Evolutionary conservation across 768 basidiomycete genomes (phyloP).

Genomic region (Trametes punicea): DNA sequence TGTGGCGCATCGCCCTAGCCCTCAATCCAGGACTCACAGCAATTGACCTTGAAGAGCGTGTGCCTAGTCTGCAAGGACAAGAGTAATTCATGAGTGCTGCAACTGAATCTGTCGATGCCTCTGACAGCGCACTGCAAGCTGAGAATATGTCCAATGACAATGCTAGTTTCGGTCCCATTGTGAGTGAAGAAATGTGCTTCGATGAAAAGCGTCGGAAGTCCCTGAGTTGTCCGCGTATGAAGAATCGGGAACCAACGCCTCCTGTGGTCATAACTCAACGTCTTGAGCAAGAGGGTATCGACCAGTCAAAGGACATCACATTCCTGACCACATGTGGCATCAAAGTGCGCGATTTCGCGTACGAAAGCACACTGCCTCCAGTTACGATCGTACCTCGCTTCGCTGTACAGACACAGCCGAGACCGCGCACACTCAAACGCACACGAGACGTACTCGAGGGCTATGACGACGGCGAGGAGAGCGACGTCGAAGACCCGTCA

Average conservation of each 20-base stretch:
- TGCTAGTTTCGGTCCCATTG: background rate
- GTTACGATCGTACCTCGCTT: conserved; percentile 48
- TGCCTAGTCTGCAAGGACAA: conserved; percentile 1
- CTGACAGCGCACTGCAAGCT: background rate
- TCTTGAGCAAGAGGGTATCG: background rate
- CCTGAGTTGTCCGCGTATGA: background rate
- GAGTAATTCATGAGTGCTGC: conserved; percentile 11
- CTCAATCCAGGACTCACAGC: background rate
- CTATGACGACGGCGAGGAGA: conserved; percentile 25
- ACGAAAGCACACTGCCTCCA: conserved; percentile 63
- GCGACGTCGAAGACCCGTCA: conserved; percentile 14
- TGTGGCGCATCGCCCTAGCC: conserved; percentile 8
- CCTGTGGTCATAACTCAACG: conserved; percentile 3
- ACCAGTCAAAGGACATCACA: conserved; percentile 11
- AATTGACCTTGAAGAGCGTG: background rate
- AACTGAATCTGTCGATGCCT: background rate
- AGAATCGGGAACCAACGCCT: conserved; percentile 1
- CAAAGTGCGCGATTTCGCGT: conserved; percentile 60
- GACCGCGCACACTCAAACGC: conserved; percentile 38
- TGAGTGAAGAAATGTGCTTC: conserved; percentile 7
- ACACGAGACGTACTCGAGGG: conserved; percentile 30
- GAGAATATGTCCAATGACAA: background rate
- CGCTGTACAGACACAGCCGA: conserved; percentile 46
- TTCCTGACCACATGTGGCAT: conserved; percentile 34
- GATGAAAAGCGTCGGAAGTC: background rate